phyloP scores from a whole-genome alignment of 2,329 filamentous ascomycete species.

The Colletotrichum truncatum region DNA sequence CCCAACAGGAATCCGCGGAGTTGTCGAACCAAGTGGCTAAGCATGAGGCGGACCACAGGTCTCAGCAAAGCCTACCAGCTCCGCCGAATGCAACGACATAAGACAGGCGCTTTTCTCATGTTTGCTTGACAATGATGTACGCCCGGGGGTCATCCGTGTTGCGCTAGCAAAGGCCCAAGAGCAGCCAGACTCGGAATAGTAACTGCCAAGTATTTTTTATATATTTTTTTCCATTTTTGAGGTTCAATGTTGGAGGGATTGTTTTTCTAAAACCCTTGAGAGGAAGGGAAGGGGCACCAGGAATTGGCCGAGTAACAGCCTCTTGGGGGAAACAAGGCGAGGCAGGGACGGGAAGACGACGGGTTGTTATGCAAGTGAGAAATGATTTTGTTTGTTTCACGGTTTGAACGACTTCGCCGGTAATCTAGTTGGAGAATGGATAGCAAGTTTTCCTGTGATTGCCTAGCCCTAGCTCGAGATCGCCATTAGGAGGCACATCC shows the following conservation, averaged over 20 bases:
- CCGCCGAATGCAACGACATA: conserved; percentile 3
- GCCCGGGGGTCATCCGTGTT: neutral
- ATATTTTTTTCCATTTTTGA: neutral
- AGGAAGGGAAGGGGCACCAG: no score
- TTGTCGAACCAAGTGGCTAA: neutral
- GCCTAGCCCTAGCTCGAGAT: neutral
- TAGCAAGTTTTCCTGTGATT: neutral
- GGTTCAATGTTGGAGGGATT: neutral
- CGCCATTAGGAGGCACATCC: neutral
- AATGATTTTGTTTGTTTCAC: neutral
- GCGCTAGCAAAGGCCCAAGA: neutral
- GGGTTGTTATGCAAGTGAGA: conserved; percentile 10
- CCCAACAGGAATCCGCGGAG: neutral
- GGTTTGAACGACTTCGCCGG: neutral
- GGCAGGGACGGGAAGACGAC: neutral
- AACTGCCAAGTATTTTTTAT: neutral
- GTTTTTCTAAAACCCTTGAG: no score
- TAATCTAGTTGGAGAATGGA: neutral
- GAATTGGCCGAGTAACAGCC: neutral
- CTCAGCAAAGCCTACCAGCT: neutral
- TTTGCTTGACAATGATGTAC: conserved; percentile 9
- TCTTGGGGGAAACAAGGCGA: neutral
- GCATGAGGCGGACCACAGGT: neutral
- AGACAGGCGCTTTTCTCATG: conserved; percentile 5
- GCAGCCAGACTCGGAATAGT: neutral